Evolutionary conservation across 148 eudicot genomes (phyloP), one percentile per base, ranked within the genome.

Genomic region (Vaccinium macrocarpon): DNA sequence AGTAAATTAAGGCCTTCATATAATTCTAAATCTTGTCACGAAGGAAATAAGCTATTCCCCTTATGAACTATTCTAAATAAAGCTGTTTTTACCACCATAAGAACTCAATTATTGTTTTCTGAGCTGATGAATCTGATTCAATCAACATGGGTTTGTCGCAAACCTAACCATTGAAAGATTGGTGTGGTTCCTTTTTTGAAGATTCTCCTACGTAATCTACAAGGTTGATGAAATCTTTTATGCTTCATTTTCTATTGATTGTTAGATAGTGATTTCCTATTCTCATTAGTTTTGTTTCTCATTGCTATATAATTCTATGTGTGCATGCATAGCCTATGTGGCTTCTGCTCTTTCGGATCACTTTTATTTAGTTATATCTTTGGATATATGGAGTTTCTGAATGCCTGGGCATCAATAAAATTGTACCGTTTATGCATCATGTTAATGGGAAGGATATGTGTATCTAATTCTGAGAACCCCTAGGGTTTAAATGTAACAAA

Each of bases 51-150:
- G 32, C 79, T 76, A 48, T 10, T 75, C 78, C 52, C 27, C 6
- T 14, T 35, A 18, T 15, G 19, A 7, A 13, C 15, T 21, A 23
- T 6, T 59, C 25, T 59, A 14, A 50, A 51, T 78, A 52, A 9
- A 50, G 80, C 59, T 21, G 13, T 14, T 32, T 29, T 48, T 52
- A 23, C 48, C 61, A 78, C 27, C 35, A 51, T 25, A 2, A 50
- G 57, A 51, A 52, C 61, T 78, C 61, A 78, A 55, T 78, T 78
- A 53, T 29, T 62, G 21, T 49, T 50, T 32, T 76, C 35, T 50
- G 56, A 29, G 64, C 25, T 78, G 64, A 29, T 7, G 48, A 76
- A 52, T 77, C 19, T 78, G 62, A 15, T 53, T 15, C 81, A 53
- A 78, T 53, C 6, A 78, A 6, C 16, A 0, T 78, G 42, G 19